These are phyloP conservation scores for Orychophragmus violaceus DNA, from an alignment of 345 rosid species.

Conservation along the genomic window DNA sequence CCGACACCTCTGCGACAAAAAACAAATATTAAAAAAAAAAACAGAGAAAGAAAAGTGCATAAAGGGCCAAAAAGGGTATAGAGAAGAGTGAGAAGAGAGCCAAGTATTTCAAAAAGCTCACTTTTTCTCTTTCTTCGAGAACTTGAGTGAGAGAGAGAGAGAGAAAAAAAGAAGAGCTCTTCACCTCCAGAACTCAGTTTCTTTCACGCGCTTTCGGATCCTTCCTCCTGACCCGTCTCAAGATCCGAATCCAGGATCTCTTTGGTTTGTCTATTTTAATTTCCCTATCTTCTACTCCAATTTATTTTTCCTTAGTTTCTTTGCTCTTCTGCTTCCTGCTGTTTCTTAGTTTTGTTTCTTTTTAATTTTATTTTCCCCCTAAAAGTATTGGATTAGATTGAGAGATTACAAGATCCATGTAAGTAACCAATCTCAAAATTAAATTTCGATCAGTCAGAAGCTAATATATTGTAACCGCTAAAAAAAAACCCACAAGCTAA, in stretches of 20 bases:
- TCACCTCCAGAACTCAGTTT: background rate
- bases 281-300: background rate
- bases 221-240: slow-evolving; percentile 9
- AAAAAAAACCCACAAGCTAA: background rate
- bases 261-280: slow-evolving; percentile 11
- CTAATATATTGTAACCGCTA: too few relatives aligned
- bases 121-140: slow-evolving; percentile 17
- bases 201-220: slow-evolving; percentile 21
- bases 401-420: slow-evolving; percentile 20
- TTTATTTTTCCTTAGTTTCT: background rate
- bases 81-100: slow-evolving; percentile 31
- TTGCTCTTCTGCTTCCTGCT: background rate
- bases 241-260: background rate
- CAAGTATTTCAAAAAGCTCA: slow-evolving; percentile 7
- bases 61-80: slow-evolving; percentile 2
- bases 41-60: background rate
- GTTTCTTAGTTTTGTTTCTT: background rate
- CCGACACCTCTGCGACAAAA: slow-evolving; percentile 14
- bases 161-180: background rate
- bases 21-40: background rate
- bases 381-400: background rate
- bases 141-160: slow-evolving; percentile 6
- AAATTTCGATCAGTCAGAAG: background rate
- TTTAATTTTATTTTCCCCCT: background rate
- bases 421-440: background rate